These are phyloP conservation scores for Bidens hawaiensis DNA, from an alignment of 140 eudicot species.

Conservation along the genomic window DNA sequence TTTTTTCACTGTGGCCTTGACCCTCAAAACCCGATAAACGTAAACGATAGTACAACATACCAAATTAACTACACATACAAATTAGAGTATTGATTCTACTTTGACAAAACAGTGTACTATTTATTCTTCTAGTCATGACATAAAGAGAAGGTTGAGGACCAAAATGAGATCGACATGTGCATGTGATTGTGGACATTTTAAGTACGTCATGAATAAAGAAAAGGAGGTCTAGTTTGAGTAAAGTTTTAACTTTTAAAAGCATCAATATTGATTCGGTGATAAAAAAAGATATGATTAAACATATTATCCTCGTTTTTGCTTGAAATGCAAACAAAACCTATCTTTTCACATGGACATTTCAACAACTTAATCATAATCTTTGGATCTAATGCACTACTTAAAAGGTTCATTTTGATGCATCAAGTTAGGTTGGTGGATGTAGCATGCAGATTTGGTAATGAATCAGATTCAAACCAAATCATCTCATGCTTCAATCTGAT, in stretches of 20 bases:
- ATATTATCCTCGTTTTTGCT: constrained; percentile 28
- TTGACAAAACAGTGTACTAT: no score
- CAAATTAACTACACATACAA: no score
- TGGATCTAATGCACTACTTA: not conserved
- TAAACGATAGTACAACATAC: no score
- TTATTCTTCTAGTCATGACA: not conserved
- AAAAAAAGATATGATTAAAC: not conserved
- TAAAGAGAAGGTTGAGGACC: not conserved
- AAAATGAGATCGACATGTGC: constrained; percentile 8
- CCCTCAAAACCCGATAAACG: no score
- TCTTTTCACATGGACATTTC: constrained; percentile 16
- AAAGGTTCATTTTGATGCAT: not conserved
- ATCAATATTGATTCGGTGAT: no score
- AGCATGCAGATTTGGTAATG: not conserved
- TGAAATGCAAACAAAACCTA: constrained; percentile 22
- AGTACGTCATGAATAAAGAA: constrained; percentile 22
- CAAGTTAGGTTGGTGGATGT: not conserved
- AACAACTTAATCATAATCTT: constrained; percentile 6
- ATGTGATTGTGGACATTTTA: constrained; percentile 21
- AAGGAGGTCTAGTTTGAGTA: constrained; percentile 16
- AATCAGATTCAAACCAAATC: not conserved
- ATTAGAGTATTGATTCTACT: no score
- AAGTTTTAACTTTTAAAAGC: constrained; percentile 1
- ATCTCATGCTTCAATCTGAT: not conserved
- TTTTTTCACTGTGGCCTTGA: no score